These are phyloP conservation scores for Poronia punctata DNA, from an alignment of 495 filamentous ascomycete species.

Conservation along the genomic window DNA sequence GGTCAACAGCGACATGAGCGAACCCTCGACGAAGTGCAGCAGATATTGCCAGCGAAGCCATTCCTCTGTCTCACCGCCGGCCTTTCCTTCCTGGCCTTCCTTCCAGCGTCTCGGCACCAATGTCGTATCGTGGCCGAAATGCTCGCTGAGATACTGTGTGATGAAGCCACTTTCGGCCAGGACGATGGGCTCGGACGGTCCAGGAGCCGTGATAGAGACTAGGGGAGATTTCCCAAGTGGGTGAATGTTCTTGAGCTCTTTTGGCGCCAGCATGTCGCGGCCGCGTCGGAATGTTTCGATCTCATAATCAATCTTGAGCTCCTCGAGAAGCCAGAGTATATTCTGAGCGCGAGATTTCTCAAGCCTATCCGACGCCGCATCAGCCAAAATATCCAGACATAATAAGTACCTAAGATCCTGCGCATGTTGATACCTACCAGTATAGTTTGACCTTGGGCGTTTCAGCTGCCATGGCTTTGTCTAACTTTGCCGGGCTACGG, in stretches of 20 bases:
- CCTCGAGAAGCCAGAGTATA: slow-evolving; percentile 84
- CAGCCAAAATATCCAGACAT: not conserved
- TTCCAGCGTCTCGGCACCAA: slow-evolving; percentile 60
- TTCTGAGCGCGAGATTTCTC: slow-evolving; percentile 74
- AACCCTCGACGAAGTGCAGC: slow-evolving; percentile 71
- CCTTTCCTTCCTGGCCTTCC: slow-evolving; percentile 44
- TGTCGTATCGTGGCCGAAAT: slow-evolving; percentile 46
- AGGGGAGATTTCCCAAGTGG: slow-evolving; percentile 80
- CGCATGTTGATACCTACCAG: slow-evolving; percentile 48
- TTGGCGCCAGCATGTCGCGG: slow-evolving; percentile 53
- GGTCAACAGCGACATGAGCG: slow-evolving; percentile 62
- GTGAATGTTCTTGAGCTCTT: slow-evolving; percentile 68
- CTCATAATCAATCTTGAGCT: slow-evolving; percentile 70
- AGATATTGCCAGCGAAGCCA: slow-evolving; percentile 72
- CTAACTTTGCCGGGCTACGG: too few relatives aligned
- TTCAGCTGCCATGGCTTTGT: slow-evolving; percentile 26
- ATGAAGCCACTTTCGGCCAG: slow-evolving; percentile 78
- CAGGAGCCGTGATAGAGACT: slow-evolving; percentile 46
- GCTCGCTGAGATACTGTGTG: slow-evolving; percentile 70
- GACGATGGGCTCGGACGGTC: slow-evolving; percentile 47
- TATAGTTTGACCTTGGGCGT: slow-evolving; percentile 65
- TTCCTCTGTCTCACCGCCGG: slow-evolving; percentile 65
- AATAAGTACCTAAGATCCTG: too few relatives aligned
- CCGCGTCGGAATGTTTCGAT: slow-evolving; percentile 66
- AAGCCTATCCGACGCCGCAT: slow-evolving; percentile 46